Evolutionary conservation across 305 asterid species (phyloP), one percentile per base, ranked within the genome.

Genomic region (Fraxinus floribunda): DNA sequence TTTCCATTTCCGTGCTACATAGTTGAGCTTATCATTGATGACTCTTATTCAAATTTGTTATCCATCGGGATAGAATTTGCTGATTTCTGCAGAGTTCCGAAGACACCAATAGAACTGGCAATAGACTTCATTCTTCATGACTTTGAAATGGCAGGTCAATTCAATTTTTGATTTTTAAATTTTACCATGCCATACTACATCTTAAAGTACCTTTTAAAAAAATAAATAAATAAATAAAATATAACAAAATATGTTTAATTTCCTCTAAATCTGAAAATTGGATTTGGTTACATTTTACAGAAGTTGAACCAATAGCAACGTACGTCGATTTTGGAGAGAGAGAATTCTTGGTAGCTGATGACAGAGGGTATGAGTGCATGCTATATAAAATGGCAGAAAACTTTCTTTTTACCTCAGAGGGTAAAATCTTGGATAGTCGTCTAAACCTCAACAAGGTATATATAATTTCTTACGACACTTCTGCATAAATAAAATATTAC

Each of bases 71-170:
- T 24, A 11, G 74, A 66, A 66, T 24, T 66, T 22, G 16, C 74
- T 35, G 34, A 11, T n/a, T 60, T 1, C 46, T 15, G 76, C 91
- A 93, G 97, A 46, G 86, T 81, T 66, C 96, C 96, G 36, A 90
- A 90, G 86, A 93, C 93, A 71, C 98, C 98, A 15, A 90, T 95
- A 36, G 98, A 95, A 89, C 90, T 93, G 86, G 98, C 98, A 24
- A 95, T 95, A 84, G 98, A 95, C 91, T 95, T 95, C 84, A 92
- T 95, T 80, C 95, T 95, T 52, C 98, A 95, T 60, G 98, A 95
- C 88, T 95, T 93, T 89, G 98, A 95, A 88, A 93, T 95, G 98
- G 98, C 98, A 87, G 98, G 98, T 93, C 62, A 87, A 46, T 41
- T 77, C 18, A 8, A 26, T 26, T 9, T 66, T 55, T 44, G 52